A percentile compares a stretch with the other conserved stretches of the same genome.
Conservation (phyloP, 495 filamentous ascomycete species). For the Lasiosphaeria miniovina region DNA sequence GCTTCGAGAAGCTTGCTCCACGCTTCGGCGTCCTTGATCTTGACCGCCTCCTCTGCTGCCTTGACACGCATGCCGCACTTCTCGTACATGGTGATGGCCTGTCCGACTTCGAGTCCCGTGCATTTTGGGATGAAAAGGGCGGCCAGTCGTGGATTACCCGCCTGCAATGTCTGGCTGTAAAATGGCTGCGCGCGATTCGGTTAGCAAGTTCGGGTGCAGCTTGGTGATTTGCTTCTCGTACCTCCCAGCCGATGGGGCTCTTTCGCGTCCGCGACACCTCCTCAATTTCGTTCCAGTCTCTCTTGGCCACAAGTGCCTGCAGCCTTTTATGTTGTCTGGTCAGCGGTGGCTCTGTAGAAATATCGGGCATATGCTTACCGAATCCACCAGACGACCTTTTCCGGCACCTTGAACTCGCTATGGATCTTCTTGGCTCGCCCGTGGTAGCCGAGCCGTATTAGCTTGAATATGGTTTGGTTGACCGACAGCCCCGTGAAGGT, state of each 20-base stretch:
- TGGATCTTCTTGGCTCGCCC: slow-evolving; percentile 82
- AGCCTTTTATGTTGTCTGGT: slow-evolving; percentile 46
- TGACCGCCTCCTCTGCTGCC: slow-evolving; percentile 88
- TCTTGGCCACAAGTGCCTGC: slow-evolving; percentile 80
- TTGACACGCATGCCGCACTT: slow-evolving; percentile 90
- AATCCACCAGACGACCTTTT: slow-evolving; percentile 88
- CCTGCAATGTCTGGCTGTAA: slow-evolving; percentile 82
- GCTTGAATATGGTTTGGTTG: slow-evolving; percentile 85
- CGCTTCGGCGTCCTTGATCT: slow-evolving; percentile 69
- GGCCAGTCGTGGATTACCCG: slow-evolving; percentile 87
- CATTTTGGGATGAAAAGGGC: slow-evolving; percentile 86
- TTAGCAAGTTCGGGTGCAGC: slow-evolving; percentile 1
- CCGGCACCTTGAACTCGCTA: slow-evolving; percentile 87
- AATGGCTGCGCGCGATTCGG: slow-evolving; percentile 70
- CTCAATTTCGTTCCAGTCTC: slow-evolving; percentile 90
- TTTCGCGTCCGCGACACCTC: slow-evolving; percentile 70
- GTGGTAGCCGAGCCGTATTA: slow-evolving; percentile 69
- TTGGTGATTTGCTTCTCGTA: slow-evolving; percentile 54
- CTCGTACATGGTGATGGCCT: slow-evolving; percentile 88
- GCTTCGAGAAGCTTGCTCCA: slow-evolving; percentile 46
- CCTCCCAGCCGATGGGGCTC: slow-evolving; percentile 96
- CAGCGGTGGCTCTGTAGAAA: neutral
- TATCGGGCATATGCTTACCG: slow-evolving; percentile 33
- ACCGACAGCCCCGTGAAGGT: slow-evolving; percentile 75
- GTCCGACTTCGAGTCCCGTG: slow-evolving; percentile 51